Base-by-base conservation (phyloP, 768 basidiomycete genomes). In the Coprinopsis cinerea region DNA sequence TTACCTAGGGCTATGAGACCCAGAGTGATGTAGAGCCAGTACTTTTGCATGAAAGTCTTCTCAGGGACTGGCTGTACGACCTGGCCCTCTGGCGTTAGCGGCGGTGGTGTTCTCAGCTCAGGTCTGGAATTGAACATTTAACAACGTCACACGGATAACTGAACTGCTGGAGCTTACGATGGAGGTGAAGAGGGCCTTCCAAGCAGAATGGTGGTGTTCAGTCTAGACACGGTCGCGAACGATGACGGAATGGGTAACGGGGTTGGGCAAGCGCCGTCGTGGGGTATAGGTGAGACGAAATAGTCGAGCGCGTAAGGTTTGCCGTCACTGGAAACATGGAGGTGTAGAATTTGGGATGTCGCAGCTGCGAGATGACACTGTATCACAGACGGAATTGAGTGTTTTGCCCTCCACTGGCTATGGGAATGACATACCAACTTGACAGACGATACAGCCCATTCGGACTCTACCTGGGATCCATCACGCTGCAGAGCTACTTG, bases 31-130 rank as follows among this genome's bases (percentile, higher is more conserved):
- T 92, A 92, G 65, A 92, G 72, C 92, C 92, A 94, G 64, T 94
- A 94, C 63, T 92, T 93, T 59, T 90, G 86, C 35, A 92, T 49
- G 65, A 93, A 90, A 10, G 81, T 70, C 65, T 92, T 87, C 60
- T 94, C 89, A 0, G 77, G 75, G 27, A 70, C 62, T 0, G 82
- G 77, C 50, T 72, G 62, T 20, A 86, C 69, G 17, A 80, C 76
- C 58, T 81, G 76, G 40, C 89, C 89, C 59, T 85, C 72, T 14
- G 78, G 67, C 7, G 80, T 81, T 20, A 90, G 63, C 3, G 79
- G 81, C 7, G 85, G 85, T 7, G 88, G 87, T 1, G 72, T 66
- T 47, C 78, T 81, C 32, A 91, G 73, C 52, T 79, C 77, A 37
- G 85, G 86, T 50, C 89, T 91, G 59, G 44, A 30, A 23, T 22